Evolutionary conservation across 106 monocot genomes (phyloP).

Genomic region (Alisma plantagoaquatica): DNA sequence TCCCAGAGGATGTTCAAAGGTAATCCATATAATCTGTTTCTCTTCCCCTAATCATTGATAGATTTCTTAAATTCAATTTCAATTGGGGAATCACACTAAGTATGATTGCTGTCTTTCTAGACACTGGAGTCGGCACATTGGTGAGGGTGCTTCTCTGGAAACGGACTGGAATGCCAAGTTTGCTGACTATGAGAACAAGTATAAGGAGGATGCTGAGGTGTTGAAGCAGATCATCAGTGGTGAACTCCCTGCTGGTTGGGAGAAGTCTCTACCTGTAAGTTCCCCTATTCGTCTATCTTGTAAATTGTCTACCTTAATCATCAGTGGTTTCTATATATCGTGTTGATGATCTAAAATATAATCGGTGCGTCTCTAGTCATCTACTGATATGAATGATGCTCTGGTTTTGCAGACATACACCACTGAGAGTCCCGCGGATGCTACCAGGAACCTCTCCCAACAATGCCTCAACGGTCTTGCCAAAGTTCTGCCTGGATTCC

Average conservation of each 20-base stretch:
- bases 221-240: conserved; percentile 57
- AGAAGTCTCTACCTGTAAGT: conserved; percentile 63
- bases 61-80: background rate
- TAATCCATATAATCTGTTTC: conserved; percentile 4
- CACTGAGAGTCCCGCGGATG: conserved; percentile 57
- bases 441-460: conserved; percentile 83
- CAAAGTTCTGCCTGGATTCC: conserved; percentile 59
- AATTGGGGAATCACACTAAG: background rate
- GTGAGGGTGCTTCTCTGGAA: conserved; percentile 62
- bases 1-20: conserved; percentile 92
- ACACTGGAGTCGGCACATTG: conserved; percentile 69
- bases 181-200: conserved; percentile 73
- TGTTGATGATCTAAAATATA: background rate
- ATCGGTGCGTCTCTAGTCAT: background rate
- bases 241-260: conserved; percentile 56
- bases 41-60: background rate
- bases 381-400: too few relatives aligned
- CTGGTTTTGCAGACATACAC: conserved; percentile 48
- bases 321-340: too few relatives aligned
- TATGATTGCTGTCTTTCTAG: conserved; percentile 14
- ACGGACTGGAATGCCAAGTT: conserved; percentile 69
- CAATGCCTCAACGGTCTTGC: conserved; percentile 72
- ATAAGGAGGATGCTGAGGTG: conserved; percentile 45
- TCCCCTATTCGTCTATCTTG: background rate
- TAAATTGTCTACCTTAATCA: too few relatives aligned